These are phyloP conservation scores for Fragaria nilgerrensis DNA, from an alignment of 306 rosid species.

Conservation along the genomic window DNA sequence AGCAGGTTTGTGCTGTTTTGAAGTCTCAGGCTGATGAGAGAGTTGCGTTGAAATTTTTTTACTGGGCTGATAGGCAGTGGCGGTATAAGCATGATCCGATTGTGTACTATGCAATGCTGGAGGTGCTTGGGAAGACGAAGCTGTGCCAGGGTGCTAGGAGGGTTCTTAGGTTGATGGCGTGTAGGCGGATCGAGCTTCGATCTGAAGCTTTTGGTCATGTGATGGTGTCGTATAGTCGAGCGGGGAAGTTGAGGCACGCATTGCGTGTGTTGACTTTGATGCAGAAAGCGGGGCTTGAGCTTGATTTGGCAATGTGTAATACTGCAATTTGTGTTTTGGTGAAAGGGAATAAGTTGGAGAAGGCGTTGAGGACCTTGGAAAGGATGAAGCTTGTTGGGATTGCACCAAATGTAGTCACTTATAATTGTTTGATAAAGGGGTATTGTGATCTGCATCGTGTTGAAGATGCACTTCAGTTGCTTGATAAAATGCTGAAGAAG, in stretches of 20 bases:
- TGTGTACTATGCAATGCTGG: slow-evolving; percentile 67
- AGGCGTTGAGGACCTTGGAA: slow-evolving; percentile 60
- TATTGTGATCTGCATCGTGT: slow-evolving; percentile 56
- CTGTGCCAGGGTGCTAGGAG: slow-evolving; percentile 82
- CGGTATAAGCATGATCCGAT: slow-evolving; percentile 54
- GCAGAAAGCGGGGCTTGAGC: slow-evolving; percentile 88
- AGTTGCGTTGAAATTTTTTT: slow-evolving; percentile 69
- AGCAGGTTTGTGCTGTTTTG: slow-evolving; percentile 77
- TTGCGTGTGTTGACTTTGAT: slow-evolving; percentile 70
- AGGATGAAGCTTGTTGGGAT: slow-evolving; percentile 68
- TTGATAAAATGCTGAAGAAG: slow-evolving; percentile 57
- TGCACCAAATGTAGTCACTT: slow-evolving; percentile 60
- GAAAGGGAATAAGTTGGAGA: slow-evolving; percentile 51
- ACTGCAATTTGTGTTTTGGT: slow-evolving; percentile 75
- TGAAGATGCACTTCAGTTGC: slow-evolving; percentile 62
- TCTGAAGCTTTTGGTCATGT: slow-evolving; percentile 75
- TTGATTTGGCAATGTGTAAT: slow-evolving; percentile 66
- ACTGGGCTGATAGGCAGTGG: slow-evolving; percentile 93
- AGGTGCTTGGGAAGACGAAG: slow-evolving; percentile 77
- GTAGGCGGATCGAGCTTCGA: slow-evolving; percentile 45
- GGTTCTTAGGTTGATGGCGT: slow-evolving; percentile 68
- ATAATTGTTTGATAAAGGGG: slow-evolving; percentile 81
- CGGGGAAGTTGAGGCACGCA: slow-evolving; percentile 67
- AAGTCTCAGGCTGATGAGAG: slow-evolving; percentile 69
- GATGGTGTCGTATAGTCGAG: slow-evolving; percentile 81